Base-by-base conservation (phyloP, 345 rosid species). In the Acer saccharum region DNA sequence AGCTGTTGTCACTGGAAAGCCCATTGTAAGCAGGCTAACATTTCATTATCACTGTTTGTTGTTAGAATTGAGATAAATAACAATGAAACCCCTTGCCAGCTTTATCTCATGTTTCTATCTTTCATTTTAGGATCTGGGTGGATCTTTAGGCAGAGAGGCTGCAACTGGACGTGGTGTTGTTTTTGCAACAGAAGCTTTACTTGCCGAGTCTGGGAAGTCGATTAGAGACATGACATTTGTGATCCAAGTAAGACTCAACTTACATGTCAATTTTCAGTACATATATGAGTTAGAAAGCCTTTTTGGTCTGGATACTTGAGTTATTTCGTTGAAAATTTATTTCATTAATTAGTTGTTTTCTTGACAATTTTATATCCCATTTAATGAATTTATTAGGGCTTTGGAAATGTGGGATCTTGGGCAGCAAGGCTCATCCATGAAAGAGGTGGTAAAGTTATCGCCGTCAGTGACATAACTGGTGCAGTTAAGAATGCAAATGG, bases 361-460 rank as follows among this genome's bases (percentile, higher is more conserved):
- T 54, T 44, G 3, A 55, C 16, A 39, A 8, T 4, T 69, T 46
- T 9, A 46, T 44, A 10, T 48, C 61, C 66, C 32, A 64, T 46
- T 35, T 9, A 32, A n/a, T 68, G 58, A 72, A 29, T 46, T 39
- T 52, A 74, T 6, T 57, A 97, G 99, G 99, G 99, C 62, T 97
- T 97, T 65, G 98, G 98, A 29, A 97, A 97, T 81, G 98, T 97
- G 66, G 98, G 99, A 54, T 89, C 98, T 43, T 97, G 98, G 99
- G 98, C 91, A 5, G 89, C 98, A 8, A 91, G 78, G 82, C 84
- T 97, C 71, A 89, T 97, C 76, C 94, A 97, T 46, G 94, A 93
- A 87, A 89, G 83, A 83, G 98, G 98, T 61, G 99, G 99, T 39
- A 93, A 91, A 87, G 88, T 97, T 67, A 84, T 97, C 72, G 98